Evolutionary conservation across 805 yeast species (phyloP).

Genomic region (Candida dajiaensis): DNA sequence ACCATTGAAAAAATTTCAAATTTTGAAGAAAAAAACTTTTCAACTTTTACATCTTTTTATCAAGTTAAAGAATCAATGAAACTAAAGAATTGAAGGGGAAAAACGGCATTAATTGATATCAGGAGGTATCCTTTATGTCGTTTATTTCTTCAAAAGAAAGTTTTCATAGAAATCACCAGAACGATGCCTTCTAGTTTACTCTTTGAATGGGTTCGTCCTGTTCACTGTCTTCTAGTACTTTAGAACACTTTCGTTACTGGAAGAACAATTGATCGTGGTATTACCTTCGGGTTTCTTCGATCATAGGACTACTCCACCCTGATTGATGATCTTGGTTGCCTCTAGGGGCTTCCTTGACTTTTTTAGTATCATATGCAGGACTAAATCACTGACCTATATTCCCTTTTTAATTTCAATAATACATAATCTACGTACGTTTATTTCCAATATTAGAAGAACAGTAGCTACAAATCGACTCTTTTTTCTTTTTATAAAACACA

Average conservation of each 20-base stretch:
- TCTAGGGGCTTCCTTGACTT: neutral
- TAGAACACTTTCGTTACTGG: constrained; percentile 27
- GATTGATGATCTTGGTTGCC: constrained; percentile 12
- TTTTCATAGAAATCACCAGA: constrained; percentile 10
- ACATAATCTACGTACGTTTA: too few relatives aligned
- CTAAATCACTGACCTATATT: constrained; percentile 26
- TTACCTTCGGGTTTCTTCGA: neutral
- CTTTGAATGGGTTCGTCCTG: constrained; percentile 28
- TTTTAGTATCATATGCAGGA: constrained; percentile 16
- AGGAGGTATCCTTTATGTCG: neutral
- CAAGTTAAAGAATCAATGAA: too few relatives aligned
- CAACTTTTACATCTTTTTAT: too few relatives aligned
- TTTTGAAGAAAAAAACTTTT: neutral
- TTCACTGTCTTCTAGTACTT: constrained; percentile 20
- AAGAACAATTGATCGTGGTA: constrained; percentile 15
- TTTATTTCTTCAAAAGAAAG: neutral
- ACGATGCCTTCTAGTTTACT: constrained; percentile 25
- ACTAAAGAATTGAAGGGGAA: neutral
- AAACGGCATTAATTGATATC: neutral
- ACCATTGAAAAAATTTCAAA: too few relatives aligned
- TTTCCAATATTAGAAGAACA: too few relatives aligned
- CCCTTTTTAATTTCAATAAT: neutral
- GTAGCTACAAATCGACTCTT: neutral
- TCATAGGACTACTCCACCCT: constrained; percentile 27
- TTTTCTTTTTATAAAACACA: neutral